Base-by-base conservation (phyloP, 805 yeast genomes). In the Kazachstania martiniae region DNA sequence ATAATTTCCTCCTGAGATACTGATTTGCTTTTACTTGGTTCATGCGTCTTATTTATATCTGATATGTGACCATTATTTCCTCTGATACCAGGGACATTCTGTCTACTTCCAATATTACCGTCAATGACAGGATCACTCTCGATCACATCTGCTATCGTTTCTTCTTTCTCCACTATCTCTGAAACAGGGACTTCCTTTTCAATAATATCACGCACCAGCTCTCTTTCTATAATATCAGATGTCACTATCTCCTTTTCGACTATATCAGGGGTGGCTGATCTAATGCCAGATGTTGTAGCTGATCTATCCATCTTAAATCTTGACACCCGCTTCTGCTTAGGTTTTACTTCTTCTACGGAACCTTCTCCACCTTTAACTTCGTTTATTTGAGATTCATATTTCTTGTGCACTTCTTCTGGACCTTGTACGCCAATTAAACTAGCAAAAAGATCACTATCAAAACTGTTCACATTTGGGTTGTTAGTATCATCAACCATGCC, bases 361-460 rank as follows among this genome's bases (percentile, higher is more conserved):
- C 33, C 31, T 10, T 34, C 36, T 15, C 26, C 29, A 5, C 27
- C 29, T 18, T 34, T 34, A 4, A 21, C 27, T 9, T 26, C 28
- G 3, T 32, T 35, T 1, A 29, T 36, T 12, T 38, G 32, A 3
- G 38, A 28, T 18, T 44, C 41, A 33, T 48, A 51, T 25, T 40
- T 53, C 5, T 47, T 50, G 33, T 56, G 57, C 10, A 49, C 29
- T 13, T 49, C 57, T 29, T 53, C 53, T 2, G 57, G 40, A 8
- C 42, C 47, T 33, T 53, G 51, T 5, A 42, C 56, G 27, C 61
- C 61, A 10, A 53, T 37, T 35, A 56, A 34, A 15, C 43, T 38
- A 5, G 55, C 58, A 37, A 55, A 51, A 15, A 55, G 34, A 22
- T 55, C 60, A 22, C 46, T 35, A 34, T 55, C 60, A 35, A 55